Conservation (phyloP, 2,329 filamentous ascomycete genomes). For the Stachybotrys echinatus region DNA sequence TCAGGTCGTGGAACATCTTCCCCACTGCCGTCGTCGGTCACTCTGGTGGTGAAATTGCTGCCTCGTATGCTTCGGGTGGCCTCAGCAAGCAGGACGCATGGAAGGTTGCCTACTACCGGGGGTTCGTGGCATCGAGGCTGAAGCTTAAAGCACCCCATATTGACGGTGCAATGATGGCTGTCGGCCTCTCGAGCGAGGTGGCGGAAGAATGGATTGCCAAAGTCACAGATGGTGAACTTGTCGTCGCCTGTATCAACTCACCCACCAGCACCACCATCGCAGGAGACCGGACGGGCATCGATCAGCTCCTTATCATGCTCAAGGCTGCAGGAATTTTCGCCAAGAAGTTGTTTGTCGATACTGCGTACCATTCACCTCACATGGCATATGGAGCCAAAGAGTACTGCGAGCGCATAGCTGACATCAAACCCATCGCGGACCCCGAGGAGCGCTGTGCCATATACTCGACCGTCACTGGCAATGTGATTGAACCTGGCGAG, state of each 20-base stretch:
- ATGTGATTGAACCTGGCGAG: not conserved
- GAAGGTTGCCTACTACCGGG: not conserved
- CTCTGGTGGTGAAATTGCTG: not conserved
- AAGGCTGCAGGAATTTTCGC: not conserved
- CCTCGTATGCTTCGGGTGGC: not conserved
- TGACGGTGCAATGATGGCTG: not conserved
- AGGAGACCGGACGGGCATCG: not conserved
- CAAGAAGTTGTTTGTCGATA: not conserved
- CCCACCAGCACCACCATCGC: not conserved
- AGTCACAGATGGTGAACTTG: not conserved
- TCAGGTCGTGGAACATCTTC: not conserved
- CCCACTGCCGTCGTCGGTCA: not conserved
- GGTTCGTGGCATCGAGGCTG: not conserved
- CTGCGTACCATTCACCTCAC: not conserved
- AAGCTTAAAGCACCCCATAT: not conserved
- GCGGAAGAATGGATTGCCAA: not conserved
- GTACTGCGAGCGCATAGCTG: not conserved
- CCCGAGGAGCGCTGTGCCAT: not conserved
- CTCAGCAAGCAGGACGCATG: not conserved
- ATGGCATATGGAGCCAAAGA: not conserved
- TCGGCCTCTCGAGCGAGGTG: slow-evolving; percentile 2
- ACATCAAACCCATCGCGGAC: not conserved
- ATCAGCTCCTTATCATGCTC: not conserved
- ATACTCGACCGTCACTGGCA: not conserved
- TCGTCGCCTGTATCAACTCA: not conserved